Percentiles rank a stretch among this genome's conserved stretches.
Evolutionary conservation across 306 rosid species (phyloP).

Genomic region (Fragaria vesca): DNA sequence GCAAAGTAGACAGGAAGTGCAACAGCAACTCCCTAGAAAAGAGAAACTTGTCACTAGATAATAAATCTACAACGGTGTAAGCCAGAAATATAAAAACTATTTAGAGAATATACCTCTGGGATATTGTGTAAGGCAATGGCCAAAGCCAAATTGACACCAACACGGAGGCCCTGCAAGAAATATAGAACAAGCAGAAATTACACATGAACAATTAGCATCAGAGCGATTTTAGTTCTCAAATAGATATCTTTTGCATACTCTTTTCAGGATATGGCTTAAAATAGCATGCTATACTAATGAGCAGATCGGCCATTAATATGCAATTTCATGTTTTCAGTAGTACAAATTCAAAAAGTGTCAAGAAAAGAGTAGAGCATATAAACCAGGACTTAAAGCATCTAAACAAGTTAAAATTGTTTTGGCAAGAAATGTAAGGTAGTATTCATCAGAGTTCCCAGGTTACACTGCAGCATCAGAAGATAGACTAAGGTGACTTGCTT

Average conservation of each 20-base stretch:
- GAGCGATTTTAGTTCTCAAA: neutral
- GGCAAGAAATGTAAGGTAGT: neutral
- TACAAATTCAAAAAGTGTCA: neutral
- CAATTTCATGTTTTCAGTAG: neutral
- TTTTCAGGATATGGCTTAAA: neutral
- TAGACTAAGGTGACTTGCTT: neutral
- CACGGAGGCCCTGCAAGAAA: conserved; percentile 77
- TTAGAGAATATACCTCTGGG: conserved; percentile 75
- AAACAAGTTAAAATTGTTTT: conserved; percentile 1
- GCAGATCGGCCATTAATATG: no score
- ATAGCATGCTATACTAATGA: neutral
- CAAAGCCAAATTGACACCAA: conserved; percentile 92
- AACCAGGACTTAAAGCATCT: conserved; percentile 1
- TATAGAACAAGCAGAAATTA: conserved; percentile 26
- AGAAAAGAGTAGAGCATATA: neutral
- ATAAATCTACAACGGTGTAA: neutral
- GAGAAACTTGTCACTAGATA: conserved; percentile 5
- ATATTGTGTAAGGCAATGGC: conserved; percentile 98
- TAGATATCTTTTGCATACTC: neutral
- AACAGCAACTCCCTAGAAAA: conserved; percentile 80
- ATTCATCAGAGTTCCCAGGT: neutral
- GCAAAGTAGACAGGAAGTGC: conserved; percentile 98
- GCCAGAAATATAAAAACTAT: conserved; percentile 6
- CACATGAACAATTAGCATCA: conserved; percentile 13
- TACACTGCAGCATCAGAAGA: neutral